Evolutionary conservation across 768 basidiomycete genomes (phyloP).

Genomic region (Tephrocybe sp.): DNA sequence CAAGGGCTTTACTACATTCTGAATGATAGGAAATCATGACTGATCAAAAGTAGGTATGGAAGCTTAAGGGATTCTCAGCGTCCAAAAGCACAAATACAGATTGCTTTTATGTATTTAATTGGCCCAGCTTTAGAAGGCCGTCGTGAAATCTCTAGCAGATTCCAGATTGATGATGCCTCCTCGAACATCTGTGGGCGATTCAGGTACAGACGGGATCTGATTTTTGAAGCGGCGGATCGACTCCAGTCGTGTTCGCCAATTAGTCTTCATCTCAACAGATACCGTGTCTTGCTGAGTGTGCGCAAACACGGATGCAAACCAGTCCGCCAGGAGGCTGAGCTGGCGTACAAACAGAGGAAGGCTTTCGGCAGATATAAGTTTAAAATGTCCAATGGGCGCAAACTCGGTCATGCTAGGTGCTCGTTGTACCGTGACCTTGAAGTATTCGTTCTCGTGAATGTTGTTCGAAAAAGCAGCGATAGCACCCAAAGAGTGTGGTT

Average conservation of each 20-base stretch:
- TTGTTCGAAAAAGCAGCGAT: constrained; percentile 85
- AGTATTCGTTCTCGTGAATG: constrained; percentile 89
- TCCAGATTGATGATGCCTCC: constrained; percentile 54
- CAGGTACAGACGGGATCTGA: constrained; percentile 31
- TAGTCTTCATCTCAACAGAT: constrained; percentile 78
- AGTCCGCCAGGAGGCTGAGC: constrained; percentile 82
- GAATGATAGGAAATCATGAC: too few relatives aligned
- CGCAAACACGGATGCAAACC: constrained; percentile 84
- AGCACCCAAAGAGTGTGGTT: constrained; percentile 84
- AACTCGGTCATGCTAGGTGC: constrained; percentile 92
- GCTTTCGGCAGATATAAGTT: constrained; percentile 86
- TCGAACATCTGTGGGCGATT: constrained; percentile 23
- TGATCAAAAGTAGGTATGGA: too few relatives aligned
- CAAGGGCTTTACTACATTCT: too few relatives aligned
- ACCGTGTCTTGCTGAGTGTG: constrained; percentile 68
- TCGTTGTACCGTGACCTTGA: constrained; percentile 89
- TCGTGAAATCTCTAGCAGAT: constrained; percentile 56
- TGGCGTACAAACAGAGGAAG: constrained; percentile 88
- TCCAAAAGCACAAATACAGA: too few relatives aligned
- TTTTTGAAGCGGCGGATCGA: constrained; percentile 70
- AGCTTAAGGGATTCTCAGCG: too few relatives aligned
- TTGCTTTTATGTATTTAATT: too few relatives aligned
- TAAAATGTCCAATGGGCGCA: constrained; percentile 88
- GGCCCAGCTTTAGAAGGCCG: constrained; percentile 34
- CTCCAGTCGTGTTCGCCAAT: constrained; percentile 82